Evolutionary conservation across 345 rosid species (phyloP).

Genomic region (Psidium friedrichsthalianum): DNA sequence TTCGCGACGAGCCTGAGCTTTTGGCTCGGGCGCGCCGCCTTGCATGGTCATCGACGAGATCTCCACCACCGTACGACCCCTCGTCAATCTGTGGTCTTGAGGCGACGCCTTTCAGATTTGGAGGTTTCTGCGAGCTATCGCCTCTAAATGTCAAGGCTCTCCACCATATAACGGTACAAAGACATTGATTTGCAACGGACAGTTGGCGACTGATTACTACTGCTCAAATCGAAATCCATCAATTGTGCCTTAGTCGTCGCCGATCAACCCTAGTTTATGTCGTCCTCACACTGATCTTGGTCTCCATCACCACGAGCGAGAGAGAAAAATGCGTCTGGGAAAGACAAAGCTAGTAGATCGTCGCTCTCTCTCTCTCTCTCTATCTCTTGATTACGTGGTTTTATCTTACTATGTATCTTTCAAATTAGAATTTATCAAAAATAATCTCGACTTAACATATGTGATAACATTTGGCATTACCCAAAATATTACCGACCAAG

Average conservation of each 20-base stretch:
- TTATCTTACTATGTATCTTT: not conserved
- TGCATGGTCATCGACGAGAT: not conserved
- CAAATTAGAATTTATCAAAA: too few relatives aligned
- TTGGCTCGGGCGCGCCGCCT: not conserved
- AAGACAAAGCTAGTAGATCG: not conserved
- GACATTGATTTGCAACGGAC: not conserved
- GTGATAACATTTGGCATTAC: not conserved
- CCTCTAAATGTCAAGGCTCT: not conserved
- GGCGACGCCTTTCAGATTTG: not conserved
- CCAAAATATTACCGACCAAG: not conserved
- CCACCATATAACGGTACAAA: not conserved
- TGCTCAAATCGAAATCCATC: not conserved
- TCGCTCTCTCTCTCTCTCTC: too few relatives aligned
- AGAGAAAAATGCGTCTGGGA: not conserved
- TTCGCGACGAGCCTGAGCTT: not conserved
- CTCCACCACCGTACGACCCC: not conserved
- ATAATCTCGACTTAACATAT: not conserved
- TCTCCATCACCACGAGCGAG: not conserved
- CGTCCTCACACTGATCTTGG: not conserved
- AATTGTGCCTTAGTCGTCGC: not conserved
- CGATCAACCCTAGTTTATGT: not conserved
- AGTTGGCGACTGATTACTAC: not conserved
- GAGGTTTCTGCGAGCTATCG: not conserved
- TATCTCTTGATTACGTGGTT: too few relatives aligned
- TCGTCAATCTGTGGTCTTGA: not conserved